Conservation (phyloP, 768 basidiomycete species). For the Lentinula edodes region DNA sequence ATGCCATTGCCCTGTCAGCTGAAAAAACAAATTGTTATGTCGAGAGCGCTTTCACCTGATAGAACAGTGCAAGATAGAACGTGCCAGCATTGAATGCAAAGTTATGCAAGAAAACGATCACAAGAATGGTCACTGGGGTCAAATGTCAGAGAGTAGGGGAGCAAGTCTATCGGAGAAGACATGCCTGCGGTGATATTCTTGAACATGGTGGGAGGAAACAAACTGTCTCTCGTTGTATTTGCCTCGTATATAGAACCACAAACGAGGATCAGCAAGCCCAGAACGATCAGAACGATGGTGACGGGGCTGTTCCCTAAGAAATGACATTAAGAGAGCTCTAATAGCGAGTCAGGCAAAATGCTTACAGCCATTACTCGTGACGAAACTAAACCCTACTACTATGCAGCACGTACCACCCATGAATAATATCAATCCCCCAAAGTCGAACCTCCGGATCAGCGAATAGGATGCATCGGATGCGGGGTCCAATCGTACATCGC, state of each 20-base stretch:
- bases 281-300: conserved; percentile 54
- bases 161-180: conserved; percentile 13
- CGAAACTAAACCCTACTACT: conserved; percentile 77
- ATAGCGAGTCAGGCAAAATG: background rate
- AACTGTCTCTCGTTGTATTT: conserved; percentile 57
- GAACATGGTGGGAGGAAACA: conserved; percentile 67
- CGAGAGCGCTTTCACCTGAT: conserved; percentile 48
- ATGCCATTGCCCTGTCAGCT: background rate
- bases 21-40: conserved; percentile 5
- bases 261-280: conserved; percentile 50
- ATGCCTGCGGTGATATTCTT: conserved; percentile 54
- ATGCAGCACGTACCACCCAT: conserved; percentile 71
- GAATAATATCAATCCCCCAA: conserved; percentile 70
- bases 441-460: conserved; percentile 62
- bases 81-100: conserved; percentile 81
- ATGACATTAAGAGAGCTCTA: background rate
- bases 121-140: conserved; percentile 53
- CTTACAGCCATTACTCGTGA: conserved; percentile 65
- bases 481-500: conserved; percentile 42
- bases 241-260: conserved; percentile 65
- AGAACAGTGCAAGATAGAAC: conserved; percentile 81
- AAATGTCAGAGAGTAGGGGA: background rate
- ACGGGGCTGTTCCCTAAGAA: conserved; percentile 55
- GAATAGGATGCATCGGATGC: conserved; percentile 40
- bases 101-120: conserved; percentile 76